Percentiles rank a stretch among this genome's conserved stretches.
Evolutionary conservation across 371 early-diverging fungal genomes (phyloP).

Genomic region (Mucor irregularis): DNA sequence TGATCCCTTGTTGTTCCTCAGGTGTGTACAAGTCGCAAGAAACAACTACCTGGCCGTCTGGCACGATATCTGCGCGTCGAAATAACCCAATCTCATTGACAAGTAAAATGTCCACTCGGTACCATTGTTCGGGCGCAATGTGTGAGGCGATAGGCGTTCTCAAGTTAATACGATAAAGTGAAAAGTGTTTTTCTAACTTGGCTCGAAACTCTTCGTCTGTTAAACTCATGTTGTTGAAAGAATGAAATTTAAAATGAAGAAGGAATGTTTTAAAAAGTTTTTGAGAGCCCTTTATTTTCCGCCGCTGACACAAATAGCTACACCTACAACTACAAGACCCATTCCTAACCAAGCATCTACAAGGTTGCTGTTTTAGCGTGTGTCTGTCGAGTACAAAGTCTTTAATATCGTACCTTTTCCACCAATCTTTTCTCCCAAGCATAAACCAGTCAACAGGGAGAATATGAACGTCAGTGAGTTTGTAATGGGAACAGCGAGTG

Average conservation of each 20-base stretch:
- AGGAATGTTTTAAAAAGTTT: not conserved
- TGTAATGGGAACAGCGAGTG: conserved; percentile 91
- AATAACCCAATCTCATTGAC: conserved; percentile 49
- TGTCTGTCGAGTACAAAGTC: not conserved
- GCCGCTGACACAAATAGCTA: conserved; percentile 62
- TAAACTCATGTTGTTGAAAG: conserved; percentile 4
- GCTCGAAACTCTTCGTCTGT: conserved; percentile 41
- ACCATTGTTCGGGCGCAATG: conserved; percentile 29
- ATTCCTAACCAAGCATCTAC: conserved; percentile 66
- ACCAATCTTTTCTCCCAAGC: conserved; percentile 73
- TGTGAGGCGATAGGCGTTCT: conserved; percentile 31
- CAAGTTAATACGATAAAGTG: conserved; percentile 47
- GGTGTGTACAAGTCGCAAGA: conserved; percentile 23
- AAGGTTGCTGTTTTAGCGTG: not conserved
- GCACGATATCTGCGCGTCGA: conserved; percentile 40
- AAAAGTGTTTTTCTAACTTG: conserved; percentile 46
- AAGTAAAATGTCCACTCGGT: conserved; percentile 42
- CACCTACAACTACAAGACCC: conserved; percentile 65
- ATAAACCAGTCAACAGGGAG: conserved; percentile 78
- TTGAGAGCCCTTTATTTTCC: conserved; percentile 2
- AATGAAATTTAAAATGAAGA: not conserved
- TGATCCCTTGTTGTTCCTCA: not conserved
- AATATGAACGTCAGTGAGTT: conserved; percentile 89
- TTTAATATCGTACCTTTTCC: conserved; percentile 47
- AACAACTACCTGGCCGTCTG: conserved; percentile 30